These are phyloP conservation scores for Martiniozyma asiatica DNA, from an alignment of 1,139 yeast species.

Conservation along the genomic window DNA sequence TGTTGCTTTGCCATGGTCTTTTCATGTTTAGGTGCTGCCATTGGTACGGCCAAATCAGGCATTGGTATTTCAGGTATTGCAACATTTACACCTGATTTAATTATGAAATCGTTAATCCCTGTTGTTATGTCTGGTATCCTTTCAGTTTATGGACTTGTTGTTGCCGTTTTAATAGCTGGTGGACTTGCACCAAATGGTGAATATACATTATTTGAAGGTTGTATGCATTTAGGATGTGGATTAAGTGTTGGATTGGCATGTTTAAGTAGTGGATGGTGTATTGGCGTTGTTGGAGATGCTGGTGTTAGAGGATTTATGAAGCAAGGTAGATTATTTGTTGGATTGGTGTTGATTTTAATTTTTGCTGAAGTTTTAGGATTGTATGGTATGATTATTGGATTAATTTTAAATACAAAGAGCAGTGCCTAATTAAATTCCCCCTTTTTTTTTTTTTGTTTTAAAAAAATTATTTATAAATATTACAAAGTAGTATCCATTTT, in stretches of 20 bases:
- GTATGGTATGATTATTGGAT: slow-evolving; percentile 88
- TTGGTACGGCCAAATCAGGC: slow-evolving; percentile 97
- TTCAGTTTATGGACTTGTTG: slow-evolving; percentile 93
- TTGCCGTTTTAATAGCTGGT: slow-evolving; percentile 91
- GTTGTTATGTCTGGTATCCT: slow-evolving; percentile 98
- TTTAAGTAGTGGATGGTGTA: slow-evolving; percentile 94
- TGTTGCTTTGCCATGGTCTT: slow-evolving; percentile 87
- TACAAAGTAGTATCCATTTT: slow-evolving; percentile 1
- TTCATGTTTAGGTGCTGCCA: slow-evolving; percentile 92
- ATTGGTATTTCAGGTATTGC: slow-evolving; percentile 92
- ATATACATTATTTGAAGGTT: slow-evolving; percentile 85
- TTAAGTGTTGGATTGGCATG: slow-evolving; percentile 93
- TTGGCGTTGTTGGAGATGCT: slow-evolving; percentile 98
- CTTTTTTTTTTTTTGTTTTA: too few species aligned
- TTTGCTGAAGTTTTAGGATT: slow-evolving; percentile 98
- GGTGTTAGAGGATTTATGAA: slow-evolving; percentile 96
- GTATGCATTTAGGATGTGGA: slow-evolving; percentile 95
- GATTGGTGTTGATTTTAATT: slow-evolving; percentile 93
- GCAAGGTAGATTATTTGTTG: slow-evolving; percentile 94
- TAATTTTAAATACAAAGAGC: slow-evolving; percentile 83
- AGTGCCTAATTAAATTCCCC: slow-evolving; percentile 30
- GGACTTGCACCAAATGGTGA: slow-evolving; percentile 66
- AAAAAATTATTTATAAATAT: slow-evolving; percentile 13
- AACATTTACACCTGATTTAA: slow-evolving; percentile 71
- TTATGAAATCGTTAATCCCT: slow-evolving; percentile 79